Evolutionary conservation across 225 moss, liverwort and hornwort species (phyloP), one percentile per base, ranked within the genome.

Genomic region (Anthoceros angustus): DNA sequence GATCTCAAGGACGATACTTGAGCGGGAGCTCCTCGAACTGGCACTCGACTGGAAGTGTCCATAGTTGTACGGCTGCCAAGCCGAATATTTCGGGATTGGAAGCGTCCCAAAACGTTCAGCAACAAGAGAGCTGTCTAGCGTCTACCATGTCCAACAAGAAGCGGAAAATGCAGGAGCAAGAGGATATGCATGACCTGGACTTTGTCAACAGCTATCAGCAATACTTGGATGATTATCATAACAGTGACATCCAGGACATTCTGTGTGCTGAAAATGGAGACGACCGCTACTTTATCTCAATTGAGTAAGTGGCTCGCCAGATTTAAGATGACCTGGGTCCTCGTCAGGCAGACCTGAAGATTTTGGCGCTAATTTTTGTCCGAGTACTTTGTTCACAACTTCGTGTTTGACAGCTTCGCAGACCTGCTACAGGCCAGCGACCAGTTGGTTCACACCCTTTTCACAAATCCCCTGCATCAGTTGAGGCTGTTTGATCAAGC

Each of bases 391-490:
- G 12, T 11, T 46, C 45, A 11, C 45, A 46, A 11, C 2, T 11
- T 46, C 23, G 0, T 55, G n/a, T 55, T 18, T 18, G 55, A 55
- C 23, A 55, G 55, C 12, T 20, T 55, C 23, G 55, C 55, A 12
- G 55, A 55, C 55, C 18, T 55, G 18, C 55, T 55, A 20, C 55
- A 55, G 55, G 55, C 55, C 23, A 55, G 55, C 18, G 55, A 55
- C 23, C n/a, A 7, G 1, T 20, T 55, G 55, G 55, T 23, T 55
- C 55, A 55, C 55, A 6, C 8, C n/a, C 55, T 55, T 0, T 23
- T 18, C 55, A 55, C 3, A 20, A 15, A 55, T 55, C n/a, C 55
- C 18, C 12, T 55, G 6, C 55, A 55, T 7, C 55, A 55, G 23
- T 55, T 55, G 55, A 55, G 55, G 55, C 23, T 18, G 18, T 55